A percentile compares a stretch with the other conserved stretches of the same genome.
Conservation (phyloP, 495 filamentous ascomycete species). For the Venustampulla echinocandica region DNA sequence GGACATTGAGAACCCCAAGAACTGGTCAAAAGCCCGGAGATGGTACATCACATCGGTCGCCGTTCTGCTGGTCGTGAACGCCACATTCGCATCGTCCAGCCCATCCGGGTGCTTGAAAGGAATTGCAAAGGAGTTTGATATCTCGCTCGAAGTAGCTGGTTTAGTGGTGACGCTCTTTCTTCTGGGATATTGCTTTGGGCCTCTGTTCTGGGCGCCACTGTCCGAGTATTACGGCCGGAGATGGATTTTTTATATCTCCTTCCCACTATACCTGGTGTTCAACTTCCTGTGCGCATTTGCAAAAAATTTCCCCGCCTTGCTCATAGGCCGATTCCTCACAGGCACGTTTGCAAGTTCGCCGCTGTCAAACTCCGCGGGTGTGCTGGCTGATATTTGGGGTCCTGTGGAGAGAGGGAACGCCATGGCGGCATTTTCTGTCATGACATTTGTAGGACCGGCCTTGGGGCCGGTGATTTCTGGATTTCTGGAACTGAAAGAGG, state of each 20-base stretch:
- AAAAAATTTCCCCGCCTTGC: conserved; percentile 53
- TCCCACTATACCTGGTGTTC: conserved; percentile 28
- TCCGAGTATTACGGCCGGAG: conserved; percentile 70
- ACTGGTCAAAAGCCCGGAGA: conserved; percentile 50
- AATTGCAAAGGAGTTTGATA: conserved; percentile 49
- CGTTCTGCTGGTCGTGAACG: conserved; percentile 65
- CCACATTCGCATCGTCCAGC: conserved; percentile 69
- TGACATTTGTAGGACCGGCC: conserved; percentile 61
- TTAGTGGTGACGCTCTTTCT: conserved; percentile 70
- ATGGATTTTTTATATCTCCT: conserved; percentile 42
- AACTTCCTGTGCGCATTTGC: conserved; percentile 63
- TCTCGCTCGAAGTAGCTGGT: conserved; percentile 51
- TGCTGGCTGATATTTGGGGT: conserved; percentile 69
- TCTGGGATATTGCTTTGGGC: conserved; percentile 62
- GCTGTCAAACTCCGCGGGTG: conserved; percentile 63
- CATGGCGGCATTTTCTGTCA: conserved; percentile 55
- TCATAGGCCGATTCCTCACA: conserved; percentile 71
- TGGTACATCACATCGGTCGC: conserved; percentile 62
- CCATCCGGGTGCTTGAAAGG: conserved; percentile 60
- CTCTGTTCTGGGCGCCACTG: conserved; percentile 59
- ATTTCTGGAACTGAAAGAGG: conserved; percentile 43
- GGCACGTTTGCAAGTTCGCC: conserved; percentile 69
- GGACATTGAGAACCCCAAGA: conserved; percentile 68
- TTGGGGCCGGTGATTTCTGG: conserved; percentile 39
- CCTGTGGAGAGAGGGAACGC: conserved; percentile 58